phyloP scores from a whole-genome alignment of 73 alveolate species.

The Diophrys appendiculata region DNA sequence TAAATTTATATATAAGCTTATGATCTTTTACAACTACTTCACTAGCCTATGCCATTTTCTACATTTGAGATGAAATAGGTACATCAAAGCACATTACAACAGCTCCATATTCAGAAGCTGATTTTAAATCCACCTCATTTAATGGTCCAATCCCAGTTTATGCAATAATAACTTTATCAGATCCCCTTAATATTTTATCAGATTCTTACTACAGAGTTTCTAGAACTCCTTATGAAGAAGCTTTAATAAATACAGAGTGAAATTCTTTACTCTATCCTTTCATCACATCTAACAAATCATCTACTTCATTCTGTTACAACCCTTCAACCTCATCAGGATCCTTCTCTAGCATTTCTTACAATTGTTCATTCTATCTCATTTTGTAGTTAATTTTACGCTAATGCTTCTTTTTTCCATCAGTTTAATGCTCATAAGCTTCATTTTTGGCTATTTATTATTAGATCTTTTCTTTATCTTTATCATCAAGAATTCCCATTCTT shows the following conservation, averaged over 20 bases:
- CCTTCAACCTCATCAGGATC: conserved; percentile 34
- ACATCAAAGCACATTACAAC: conserved; percentile 72
- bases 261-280: conserved; percentile 48
- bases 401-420: conserved; percentile 24
- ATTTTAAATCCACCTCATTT: conserved; percentile 63
- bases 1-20: conserved; percentile 73
- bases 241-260: conserved; percentile 74
- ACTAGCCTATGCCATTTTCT: conserved; percentile 33
- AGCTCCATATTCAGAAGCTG: conserved; percentile 66
- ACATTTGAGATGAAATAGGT: conserved; percentile 41
- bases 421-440: no score
- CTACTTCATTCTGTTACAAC: conserved; percentile 9
- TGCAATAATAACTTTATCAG: conserved; percentile 46
- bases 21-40: conserved; percentile 61
- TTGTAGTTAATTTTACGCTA: conserved; percentile 33
- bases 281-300: conserved; percentile 27
- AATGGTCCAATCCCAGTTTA: conserved; percentile 78
- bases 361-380: conserved; percentile 33
- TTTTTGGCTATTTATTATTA: no score
- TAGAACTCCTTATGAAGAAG: conserved; percentile 70
- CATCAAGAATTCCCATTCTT: conserved; percentile 39
- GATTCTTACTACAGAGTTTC: conserved; percentile 73
- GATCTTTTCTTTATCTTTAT: conserved; percentile 23
- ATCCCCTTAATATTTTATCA: conserved; percentile 33
- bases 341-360: conserved; percentile 32